Conservation (phyloP, 306 rosid species). For the Rubus parviflorus region DNA sequence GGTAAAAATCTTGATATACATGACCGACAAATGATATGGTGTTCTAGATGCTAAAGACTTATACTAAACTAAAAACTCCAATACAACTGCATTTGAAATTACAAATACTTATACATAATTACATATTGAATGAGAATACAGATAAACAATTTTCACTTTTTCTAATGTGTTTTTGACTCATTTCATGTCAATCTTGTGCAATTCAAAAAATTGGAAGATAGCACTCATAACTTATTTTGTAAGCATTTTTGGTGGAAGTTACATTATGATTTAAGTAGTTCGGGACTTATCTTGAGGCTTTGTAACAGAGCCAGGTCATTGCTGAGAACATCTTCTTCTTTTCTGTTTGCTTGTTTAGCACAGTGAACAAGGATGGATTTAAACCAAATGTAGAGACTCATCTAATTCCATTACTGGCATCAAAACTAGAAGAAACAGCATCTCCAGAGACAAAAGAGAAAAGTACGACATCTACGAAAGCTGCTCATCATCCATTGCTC, state of each 20-base stretch:
- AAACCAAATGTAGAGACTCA: constrained; percentile 93
- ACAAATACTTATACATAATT: no score
- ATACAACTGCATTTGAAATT: no score
- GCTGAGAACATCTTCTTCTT: constrained; percentile 12
- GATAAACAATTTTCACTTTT: no score
- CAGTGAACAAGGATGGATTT: constrained; percentile 94
- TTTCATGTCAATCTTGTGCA: no score
- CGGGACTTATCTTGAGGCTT: background rate
- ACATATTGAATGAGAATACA: no score
- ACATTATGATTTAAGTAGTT: background rate
- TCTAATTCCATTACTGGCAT: constrained; percentile 80
- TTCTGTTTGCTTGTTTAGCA: constrained; percentile 58
- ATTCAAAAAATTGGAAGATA: background rate
- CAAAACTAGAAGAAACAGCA: constrained; percentile 57
- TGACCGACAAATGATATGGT: no score
- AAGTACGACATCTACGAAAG: constrained; percentile 49
- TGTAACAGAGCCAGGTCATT: background rate
- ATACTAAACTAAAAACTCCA: no score
- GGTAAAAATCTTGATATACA: no score
- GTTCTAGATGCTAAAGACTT: no score
- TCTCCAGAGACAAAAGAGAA: constrained; percentile 62
- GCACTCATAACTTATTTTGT: background rate
- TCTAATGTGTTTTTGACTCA: no score
- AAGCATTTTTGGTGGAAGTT: no score
- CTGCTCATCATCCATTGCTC: constrained; percentile 68